These are phyloP conservation scores for Phycomyces nitens DNA, from an alignment of 192 early-diverging fungal species.

Conservation along the genomic window DNA sequence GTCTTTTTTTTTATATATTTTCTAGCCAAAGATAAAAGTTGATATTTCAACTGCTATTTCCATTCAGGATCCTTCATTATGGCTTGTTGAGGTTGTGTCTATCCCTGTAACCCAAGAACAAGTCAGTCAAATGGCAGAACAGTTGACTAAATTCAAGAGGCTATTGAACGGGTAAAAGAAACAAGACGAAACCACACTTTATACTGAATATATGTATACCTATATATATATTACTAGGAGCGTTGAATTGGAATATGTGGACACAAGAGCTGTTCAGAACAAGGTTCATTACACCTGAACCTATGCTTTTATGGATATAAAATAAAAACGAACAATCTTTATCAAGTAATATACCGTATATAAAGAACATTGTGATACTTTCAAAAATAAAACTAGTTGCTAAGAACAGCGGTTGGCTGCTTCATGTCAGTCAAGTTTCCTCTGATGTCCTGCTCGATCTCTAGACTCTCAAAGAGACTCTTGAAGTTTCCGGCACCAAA, in stretches of 20 bases:
- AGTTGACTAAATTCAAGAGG: slow-evolving; percentile 45
- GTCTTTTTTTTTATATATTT: background rate
- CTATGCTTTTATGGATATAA: background rate
- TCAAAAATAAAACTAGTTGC: no score
- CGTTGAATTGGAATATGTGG: slow-evolving; percentile 37
- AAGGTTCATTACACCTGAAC: slow-evolving; percentile 26
- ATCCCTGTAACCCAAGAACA: slow-evolving; percentile 51
- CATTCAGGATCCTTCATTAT: slow-evolving; percentile 45
- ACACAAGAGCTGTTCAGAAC: slow-evolving; percentile 36
- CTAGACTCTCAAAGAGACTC: slow-evolving; percentile 94
- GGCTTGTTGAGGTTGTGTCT: slow-evolving; percentile 61
- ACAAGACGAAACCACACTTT: no score
- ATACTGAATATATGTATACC: background rate
- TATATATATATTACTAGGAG: slow-evolving; percentile 15
- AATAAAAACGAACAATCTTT: no score
- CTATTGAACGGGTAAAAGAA: slow-evolving; percentile 36
- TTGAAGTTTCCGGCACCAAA: slow-evolving; percentile 98
- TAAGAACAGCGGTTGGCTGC: slow-evolving; percentile 13
- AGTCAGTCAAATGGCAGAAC: slow-evolving; percentile 46
- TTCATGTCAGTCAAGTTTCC: slow-evolving; percentile 65
- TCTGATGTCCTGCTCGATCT: slow-evolving; percentile 88
- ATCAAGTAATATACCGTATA: no score
- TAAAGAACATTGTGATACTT: no score
- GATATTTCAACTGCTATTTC: slow-evolving; percentile 45
- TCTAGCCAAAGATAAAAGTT: slow-evolving; percentile 39